These are phyloP conservation scores for Ulota crispa DNA, from an alignment of 225 moss, liverwort and hornwort species.

Conservation along the genomic window DNA sequence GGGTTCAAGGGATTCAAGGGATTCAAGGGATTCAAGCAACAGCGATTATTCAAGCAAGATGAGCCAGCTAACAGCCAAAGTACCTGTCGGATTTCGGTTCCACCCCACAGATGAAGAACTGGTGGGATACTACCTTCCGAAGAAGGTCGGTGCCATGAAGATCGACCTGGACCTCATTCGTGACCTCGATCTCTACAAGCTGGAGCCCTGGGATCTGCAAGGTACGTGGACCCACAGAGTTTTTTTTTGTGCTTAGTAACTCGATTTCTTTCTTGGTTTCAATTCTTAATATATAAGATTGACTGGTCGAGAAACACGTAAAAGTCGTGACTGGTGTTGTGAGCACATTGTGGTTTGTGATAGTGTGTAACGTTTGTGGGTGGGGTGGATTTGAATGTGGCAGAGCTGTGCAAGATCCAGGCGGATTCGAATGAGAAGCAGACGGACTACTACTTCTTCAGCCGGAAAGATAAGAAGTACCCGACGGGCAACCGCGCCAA, in stretches of 20 bases:
- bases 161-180: constrained; percentile 75
- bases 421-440: constrained; percentile 65
- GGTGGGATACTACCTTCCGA: constrained; percentile 57
- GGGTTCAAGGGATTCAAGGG: neutral
- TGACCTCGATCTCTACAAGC: constrained; percentile 81
- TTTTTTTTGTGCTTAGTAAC: neutral
- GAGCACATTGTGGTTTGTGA: neutral
- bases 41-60: constrained; percentile 24
- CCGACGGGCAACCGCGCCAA: constrained; percentile 80
- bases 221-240: constrained; percentile 5
- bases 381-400: neutral
- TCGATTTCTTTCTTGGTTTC: neutral
- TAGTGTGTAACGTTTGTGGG: neutral
- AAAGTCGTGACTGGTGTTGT: neutral
- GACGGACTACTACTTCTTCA: constrained; percentile 80
- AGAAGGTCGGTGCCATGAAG: constrained; percentile 52
- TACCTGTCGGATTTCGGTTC: constrained; percentile 61
- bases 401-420: constrained; percentile 79
- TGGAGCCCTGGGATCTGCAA: constrained; percentile 94
- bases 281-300: no score
- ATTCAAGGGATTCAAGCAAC: neutral
- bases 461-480: constrained; percentile 86
- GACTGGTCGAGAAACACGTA: no score
- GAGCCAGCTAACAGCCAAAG: constrained; percentile 48
- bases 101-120: constrained; percentile 62